phyloP scores from a whole-genome alignment of 306 rosid species.

The Hylodesmum podocarpum region DNA sequence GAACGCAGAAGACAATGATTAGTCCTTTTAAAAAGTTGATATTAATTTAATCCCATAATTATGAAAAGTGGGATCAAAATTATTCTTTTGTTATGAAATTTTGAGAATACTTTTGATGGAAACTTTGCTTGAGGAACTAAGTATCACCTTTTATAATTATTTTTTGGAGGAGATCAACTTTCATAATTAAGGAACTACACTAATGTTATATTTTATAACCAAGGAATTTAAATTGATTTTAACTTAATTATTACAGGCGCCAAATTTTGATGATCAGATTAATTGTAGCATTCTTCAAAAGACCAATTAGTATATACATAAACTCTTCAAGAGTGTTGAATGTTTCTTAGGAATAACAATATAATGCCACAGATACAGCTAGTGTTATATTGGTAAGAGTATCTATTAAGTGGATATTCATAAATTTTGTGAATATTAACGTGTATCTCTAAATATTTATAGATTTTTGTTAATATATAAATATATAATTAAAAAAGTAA shows the following conservation, averaged over 20 bases:
- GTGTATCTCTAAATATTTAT: too few species aligned
- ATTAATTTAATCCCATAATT: neutral
- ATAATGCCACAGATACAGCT: too few species aligned
- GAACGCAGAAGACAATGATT: neutral
- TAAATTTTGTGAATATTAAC: too few species aligned
- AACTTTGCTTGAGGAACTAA: neutral
- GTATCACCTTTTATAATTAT: neutral
- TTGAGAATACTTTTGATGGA: neutral
- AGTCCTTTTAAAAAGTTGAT: neutral
- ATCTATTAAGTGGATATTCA: too few species aligned
- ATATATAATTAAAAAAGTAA: too few species aligned
- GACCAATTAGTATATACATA: neutral
- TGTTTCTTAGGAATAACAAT: too few species aligned
- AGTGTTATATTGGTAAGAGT: too few species aligned
- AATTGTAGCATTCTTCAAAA: neutral
- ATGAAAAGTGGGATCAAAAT: neutral
- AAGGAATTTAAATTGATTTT: neutral
- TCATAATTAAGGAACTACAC: neutral
- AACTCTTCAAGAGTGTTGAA: neutral
- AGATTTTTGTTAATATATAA: too few species aligned
- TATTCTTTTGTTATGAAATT: neutral
- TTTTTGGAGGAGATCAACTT: too few species aligned
- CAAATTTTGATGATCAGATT: neutral
- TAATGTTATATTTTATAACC: neutral
- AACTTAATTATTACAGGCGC: neutral